A percentile compares a stretch with the other conserved stretches of the same genome.
Conservation (phyloP, 495 filamentous ascomycete genomes). For the Neurospora tetraspora region DNA sequence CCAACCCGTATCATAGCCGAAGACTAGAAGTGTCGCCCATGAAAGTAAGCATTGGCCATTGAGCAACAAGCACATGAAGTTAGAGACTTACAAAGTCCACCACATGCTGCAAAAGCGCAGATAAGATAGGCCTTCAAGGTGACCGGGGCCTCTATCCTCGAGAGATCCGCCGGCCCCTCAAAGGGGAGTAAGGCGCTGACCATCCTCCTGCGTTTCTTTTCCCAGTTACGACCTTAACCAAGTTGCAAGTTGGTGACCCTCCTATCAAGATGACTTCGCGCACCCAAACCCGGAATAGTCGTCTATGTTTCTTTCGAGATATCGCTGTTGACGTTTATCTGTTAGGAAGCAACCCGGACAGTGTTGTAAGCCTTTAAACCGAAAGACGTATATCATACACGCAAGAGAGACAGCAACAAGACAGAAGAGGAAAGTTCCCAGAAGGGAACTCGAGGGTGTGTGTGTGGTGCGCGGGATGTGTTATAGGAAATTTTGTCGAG, state of each 20-base stretch:
- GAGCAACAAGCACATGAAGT: background rate
- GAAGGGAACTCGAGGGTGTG: background rate
- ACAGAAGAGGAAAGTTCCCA: background rate
- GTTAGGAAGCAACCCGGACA: background rate
- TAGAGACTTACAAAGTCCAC: conserved; percentile 41
- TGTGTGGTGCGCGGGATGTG: background rate
- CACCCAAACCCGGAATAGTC: background rate
- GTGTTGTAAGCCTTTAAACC: too few relatives aligned
- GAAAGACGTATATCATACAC: background rate
- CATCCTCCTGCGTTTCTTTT: background rate
- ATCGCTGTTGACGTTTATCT: background rate
- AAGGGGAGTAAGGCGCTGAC: conserved; percentile 12
- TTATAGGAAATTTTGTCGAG: background rate
- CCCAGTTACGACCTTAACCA: background rate
- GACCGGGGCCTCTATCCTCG: conserved; percentile 53
- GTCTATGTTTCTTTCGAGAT: background rate
- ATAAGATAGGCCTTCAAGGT: conserved; percentile 56
- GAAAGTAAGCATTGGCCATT: background rate
- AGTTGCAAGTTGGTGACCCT: background rate
- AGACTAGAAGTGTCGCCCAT: conserved; percentile 26
- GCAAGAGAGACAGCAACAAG: background rate
- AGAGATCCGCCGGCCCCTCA: conserved; percentile 31
- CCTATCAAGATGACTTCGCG: background rate
- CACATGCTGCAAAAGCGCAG: conserved; percentile 57
- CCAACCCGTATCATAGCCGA: conserved; percentile 57